Percentiles rank a stretch among this genome's conserved stretches.
phyloP scores from a whole-genome alignment of 2,329 filamentous ascomycete genomes.

The Exophiala xenobiotica region DNA sequence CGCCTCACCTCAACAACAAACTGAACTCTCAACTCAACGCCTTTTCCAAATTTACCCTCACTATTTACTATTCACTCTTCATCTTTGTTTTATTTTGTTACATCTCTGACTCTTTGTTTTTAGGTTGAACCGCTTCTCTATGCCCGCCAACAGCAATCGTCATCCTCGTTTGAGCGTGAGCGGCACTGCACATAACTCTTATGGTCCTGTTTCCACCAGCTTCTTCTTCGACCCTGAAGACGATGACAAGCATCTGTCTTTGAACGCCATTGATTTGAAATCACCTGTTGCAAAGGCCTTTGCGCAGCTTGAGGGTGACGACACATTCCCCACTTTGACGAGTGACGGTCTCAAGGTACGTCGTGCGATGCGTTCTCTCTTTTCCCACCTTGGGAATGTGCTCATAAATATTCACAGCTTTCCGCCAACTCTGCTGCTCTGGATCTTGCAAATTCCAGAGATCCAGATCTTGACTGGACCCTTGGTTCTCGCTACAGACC shows the following conservation, averaged over 20 bases:
- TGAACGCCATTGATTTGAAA: conserved; percentile 33
- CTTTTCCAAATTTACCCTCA: conserved; percentile 3
- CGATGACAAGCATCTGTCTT: conserved; percentile 60
- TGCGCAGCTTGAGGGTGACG: conserved; percentile 70
- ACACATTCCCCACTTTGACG: conserved; percentile 78
- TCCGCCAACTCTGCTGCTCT: conserved; percentile 78
- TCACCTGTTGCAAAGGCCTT: conserved; percentile 68
- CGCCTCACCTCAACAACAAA: neutral
- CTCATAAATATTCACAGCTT: conserved; percentile 55
- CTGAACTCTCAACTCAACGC: conserved; percentile 8
- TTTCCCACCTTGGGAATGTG: neutral
- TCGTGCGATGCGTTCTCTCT: conserved; percentile 2
- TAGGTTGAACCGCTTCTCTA: conserved; percentile 86
- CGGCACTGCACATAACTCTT: conserved; percentile 12
- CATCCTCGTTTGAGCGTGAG: conserved; percentile 22
- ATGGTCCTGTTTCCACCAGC: conserved; percentile 75
- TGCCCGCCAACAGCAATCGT: conserved; percentile 69
- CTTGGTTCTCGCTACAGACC: conserved; percentile 68
- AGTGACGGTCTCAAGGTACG: conserved; percentile 44
- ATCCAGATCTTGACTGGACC: conserved; percentile 64
- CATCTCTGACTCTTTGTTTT: conserved; percentile 26
- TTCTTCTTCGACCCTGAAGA: conserved; percentile 79
- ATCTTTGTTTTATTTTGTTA: conserved; percentile 3
- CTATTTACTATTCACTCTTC: neutral
- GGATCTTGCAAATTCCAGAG: conserved; percentile 72